Evolutionary conservation across 768 basidiomycete species (phyloP).

Genomic region (Gyrodon lividus): DNA sequence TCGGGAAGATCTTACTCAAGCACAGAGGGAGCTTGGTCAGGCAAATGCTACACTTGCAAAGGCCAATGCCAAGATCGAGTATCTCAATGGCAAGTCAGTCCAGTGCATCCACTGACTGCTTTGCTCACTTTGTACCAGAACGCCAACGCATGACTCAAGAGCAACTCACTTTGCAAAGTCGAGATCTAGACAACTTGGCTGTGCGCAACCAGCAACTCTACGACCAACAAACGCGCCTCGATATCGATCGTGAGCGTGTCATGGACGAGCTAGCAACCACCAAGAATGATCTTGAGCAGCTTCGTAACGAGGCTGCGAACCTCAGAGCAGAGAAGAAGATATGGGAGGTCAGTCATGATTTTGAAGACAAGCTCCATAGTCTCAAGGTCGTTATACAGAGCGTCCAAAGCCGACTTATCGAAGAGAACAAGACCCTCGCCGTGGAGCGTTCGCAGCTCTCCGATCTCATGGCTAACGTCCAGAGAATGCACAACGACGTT

Average conservation of each 20-base stretch:
- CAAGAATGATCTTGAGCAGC: constrained; percentile 64
- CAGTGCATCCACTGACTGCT: too few relatives aligned
- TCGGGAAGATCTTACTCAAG: constrained; percentile 62
- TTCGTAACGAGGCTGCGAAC: constrained; percentile 84
- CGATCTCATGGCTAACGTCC: constrained; percentile 86
- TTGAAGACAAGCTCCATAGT: not conserved
- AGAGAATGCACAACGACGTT: constrained; percentile 86
- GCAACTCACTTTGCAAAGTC: constrained; percentile 56
- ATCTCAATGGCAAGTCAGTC: constrained; percentile 59
- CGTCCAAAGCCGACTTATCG: constrained; percentile 74
- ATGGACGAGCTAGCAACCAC: constrained; percentile 62
- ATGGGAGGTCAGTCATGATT: constrained; percentile 68
- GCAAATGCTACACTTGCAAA: constrained; percentile 73
- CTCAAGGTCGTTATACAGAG: constrained; percentile 47
- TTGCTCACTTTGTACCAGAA: constrained; percentile 40
- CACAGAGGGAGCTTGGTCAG: constrained; percentile 68
- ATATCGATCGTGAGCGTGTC: constrained; percentile 71
- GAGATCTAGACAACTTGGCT: constrained; percentile 63
- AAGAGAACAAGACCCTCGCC: constrained; percentile 80
- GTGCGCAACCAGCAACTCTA: constrained; percentile 72
- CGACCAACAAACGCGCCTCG: constrained; percentile 70
- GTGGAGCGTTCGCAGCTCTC: constrained; percentile 83
- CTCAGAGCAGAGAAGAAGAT: constrained; percentile 92
- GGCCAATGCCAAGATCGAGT: constrained; percentile 79
- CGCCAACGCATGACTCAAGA: constrained; percentile 73